These are phyloP conservation scores for Pyricularia sp. DNA, from an alignment of 2,329 filamentous ascomycete species.

Conservation along the genomic window DNA sequence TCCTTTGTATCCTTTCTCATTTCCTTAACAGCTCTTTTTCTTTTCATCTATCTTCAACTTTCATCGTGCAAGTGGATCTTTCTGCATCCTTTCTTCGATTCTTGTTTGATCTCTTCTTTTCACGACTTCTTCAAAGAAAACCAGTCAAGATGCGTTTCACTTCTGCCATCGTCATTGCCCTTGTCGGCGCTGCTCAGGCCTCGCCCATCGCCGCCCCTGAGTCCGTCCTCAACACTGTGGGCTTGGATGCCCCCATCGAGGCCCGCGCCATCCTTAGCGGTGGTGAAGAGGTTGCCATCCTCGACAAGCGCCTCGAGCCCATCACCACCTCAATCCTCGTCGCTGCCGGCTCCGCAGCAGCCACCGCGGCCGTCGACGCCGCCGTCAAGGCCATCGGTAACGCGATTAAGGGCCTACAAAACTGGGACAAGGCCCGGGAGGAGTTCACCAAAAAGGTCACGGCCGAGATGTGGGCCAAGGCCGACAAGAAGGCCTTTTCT, in stretches of 20 bases:
- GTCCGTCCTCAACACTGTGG: not conserved
- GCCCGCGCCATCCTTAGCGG: not conserved
- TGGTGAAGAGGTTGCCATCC: not conserved
- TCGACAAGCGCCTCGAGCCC: not conserved
- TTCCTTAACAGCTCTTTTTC: not conserved
- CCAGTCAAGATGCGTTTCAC: not conserved
- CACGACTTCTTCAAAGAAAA: not conserved
- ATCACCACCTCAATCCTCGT: not conserved
- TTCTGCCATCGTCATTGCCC: not conserved
- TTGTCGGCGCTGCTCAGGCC: not conserved
- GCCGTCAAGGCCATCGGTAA: not conserved
- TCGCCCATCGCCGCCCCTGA: not conserved
- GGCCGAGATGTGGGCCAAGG: conserved; percentile 1
- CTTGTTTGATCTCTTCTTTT: not conserved
- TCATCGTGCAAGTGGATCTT: not conserved
- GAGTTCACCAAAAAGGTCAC: not conserved
- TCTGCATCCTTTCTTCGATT: not conserved
- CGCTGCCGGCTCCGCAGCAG: not conserved
- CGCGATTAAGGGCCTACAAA: not conserved
- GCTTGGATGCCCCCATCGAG: not conserved
- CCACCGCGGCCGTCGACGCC: not conserved
- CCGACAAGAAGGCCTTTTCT: not conserved
- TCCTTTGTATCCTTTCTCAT: not conserved
- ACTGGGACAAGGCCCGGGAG: conserved; percentile 1
- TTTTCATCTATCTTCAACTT: not conserved